Conservation (phyloP, 768 basidiomycete species). For the Kwoniella dejecticola region DNA sequence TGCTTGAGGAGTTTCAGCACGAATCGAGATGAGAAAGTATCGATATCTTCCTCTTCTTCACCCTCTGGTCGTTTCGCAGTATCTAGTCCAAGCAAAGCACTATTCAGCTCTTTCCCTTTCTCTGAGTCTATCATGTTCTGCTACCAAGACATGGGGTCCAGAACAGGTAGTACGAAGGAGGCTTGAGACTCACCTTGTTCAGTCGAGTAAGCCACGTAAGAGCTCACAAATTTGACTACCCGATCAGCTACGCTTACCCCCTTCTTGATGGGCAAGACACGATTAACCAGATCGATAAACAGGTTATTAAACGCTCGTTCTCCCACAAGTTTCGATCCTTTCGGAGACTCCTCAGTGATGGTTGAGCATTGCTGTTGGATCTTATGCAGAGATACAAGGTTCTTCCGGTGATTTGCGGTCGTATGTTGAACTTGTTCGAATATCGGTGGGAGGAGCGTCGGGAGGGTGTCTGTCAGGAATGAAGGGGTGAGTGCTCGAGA, state of each 20-base stretch:
- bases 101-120: too few relatives aligned
- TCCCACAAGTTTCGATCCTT: conserved; percentile 63
- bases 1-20: conserved; percentile 68
- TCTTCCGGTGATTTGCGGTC: conserved; percentile 83
- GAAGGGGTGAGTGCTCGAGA: conserved; percentile 29
- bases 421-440: conserved; percentile 78
- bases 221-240: conserved; percentile 76
- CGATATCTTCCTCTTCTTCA: conserved; percentile 61
- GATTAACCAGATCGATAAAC: conserved; percentile 65
- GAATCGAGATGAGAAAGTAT: conserved; percentile 71
- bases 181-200: conserved; percentile 78
- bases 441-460: conserved; percentile 62
- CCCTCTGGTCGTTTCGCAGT: conserved; percentile 57
- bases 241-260: conserved; percentile 74
- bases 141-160: too few relatives aligned
- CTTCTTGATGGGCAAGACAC: conserved; percentile 74
- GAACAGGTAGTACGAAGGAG: too few relatives aligned
- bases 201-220: conserved; percentile 73
- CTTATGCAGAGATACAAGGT: conserved; percentile 78
- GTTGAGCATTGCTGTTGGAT: conserved; percentile 68
- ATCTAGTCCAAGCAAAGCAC: conserved; percentile 47
- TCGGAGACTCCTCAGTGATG: conserved; percentile 53
- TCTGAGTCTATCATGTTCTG: too few relatives aligned
- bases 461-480: conserved; percentile 45
- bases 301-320: conserved; percentile 73